phyloP scores from a whole-genome alignment of 2,329 filamentous ascomycete genomes.

The Bipolaris gigantea region DNA sequence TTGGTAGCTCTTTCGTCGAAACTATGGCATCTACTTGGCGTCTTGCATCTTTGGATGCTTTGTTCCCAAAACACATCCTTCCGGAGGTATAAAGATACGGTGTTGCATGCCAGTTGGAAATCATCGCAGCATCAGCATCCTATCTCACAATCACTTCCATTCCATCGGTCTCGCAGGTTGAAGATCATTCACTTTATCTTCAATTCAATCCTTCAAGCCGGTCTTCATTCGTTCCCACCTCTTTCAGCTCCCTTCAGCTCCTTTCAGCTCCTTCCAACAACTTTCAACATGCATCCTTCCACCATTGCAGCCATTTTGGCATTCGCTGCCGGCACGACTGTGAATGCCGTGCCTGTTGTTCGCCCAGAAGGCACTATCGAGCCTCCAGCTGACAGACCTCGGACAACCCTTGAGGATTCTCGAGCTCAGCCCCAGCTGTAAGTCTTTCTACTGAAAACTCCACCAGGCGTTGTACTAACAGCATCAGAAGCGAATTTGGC shows the following conservation, averaged over 20 bases:
- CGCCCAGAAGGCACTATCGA: neutral
- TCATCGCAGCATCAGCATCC: neutral
- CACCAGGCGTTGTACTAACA: neutral
- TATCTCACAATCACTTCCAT: neutral
- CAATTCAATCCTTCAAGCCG: neutral
- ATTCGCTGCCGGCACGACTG: conserved; percentile 1
- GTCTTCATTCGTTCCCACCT: neutral
- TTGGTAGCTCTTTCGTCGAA: conserved; percentile 1
- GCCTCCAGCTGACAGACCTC: neutral
- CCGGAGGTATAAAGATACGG: conserved; percentile 1
- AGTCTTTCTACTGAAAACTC: neutral
- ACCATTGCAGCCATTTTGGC: conserved; percentile 2
- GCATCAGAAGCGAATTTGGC: neutral
- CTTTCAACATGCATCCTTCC: conserved; percentile 2
- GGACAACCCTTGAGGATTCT: neutral
- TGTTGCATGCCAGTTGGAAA: neutral
- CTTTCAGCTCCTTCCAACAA: neutral
- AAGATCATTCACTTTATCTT: neutral
- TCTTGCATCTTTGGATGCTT: neutral
- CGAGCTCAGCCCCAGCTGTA: neutral
- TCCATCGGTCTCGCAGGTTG: conserved; percentile 2
- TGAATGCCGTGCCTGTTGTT: neutral
- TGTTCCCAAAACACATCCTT: neutral
- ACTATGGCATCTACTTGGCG: neutral
- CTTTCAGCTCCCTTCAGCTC: too few relatives aligned